Evolutionary conservation across 1,284 basidiomycete species (phyloP).

Genomic region (Sanghuangporus sanghuang): DNA sequence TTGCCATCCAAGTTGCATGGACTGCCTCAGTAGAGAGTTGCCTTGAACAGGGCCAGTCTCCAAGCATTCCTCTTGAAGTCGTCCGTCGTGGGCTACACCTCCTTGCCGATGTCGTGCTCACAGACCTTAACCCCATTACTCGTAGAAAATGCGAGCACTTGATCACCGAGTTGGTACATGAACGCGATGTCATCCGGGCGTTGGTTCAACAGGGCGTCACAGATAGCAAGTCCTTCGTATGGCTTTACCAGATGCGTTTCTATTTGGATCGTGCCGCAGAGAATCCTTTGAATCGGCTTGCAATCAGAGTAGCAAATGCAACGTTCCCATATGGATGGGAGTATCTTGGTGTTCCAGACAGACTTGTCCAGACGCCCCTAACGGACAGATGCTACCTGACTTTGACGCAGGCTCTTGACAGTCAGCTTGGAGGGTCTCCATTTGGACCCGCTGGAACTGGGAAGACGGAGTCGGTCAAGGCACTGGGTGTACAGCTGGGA

Average conservation of each 20-base stretch:
- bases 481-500: slow-evolving; percentile 94
- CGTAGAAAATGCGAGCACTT: slow-evolving; percentile 98
- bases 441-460: slow-evolving; percentile 99
- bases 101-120: slow-evolving; percentile 92
- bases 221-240: slow-evolving; percentile 76
- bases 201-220: slow-evolving; percentile 67
- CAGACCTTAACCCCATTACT: slow-evolving; percentile 83
- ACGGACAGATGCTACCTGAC: slow-evolving; percentile 98
- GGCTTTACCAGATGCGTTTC: slow-evolving; percentile 99
- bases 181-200: slow-evolving; percentile 87
- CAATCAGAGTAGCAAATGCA: slow-evolving; percentile 87
- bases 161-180: slow-evolving; percentile 98
- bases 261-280: slow-evolving; percentile 74
- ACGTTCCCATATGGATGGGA: slow-evolving; percentile 98
- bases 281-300: slow-evolving; percentile 76
- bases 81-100: slow-evolving; percentile 85
- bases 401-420: slow-evolving; percentile 92
- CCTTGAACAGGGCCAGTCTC: slow-evolving; percentile 50
- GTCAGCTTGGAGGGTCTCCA: slow-evolving; percentile 93
- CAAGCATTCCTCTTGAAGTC: slow-evolving; percentile 70
- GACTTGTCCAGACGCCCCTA: slow-evolving; percentile 95
- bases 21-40: slow-evolving; percentile 80
- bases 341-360: slow-evolving; percentile 94
- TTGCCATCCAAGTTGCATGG: slow-evolving; percentile 94
- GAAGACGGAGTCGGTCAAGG: slow-evolving; percentile 99